These are phyloP conservation scores for Aspergillus phoenicis DNA, from an alignment of 2,329 filamentous ascomycete genomes.

Conservation along the genomic window DNA sequence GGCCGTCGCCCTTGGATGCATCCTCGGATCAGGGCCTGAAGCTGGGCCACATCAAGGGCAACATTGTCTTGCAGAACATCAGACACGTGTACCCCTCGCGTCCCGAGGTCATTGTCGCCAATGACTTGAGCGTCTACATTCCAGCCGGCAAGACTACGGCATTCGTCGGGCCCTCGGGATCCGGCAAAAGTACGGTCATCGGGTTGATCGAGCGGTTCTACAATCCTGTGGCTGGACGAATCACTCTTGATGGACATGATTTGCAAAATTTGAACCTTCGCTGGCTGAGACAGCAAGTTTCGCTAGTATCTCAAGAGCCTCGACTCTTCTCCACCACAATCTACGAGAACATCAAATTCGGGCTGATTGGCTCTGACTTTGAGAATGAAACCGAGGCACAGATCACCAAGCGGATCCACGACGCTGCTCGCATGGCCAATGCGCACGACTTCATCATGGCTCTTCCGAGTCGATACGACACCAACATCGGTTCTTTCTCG, in stretches of 20 bases:
- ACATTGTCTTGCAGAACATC: constrained; percentile 47
- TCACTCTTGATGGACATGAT: constrained; percentile 71
- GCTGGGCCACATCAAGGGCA: constrained; percentile 30
- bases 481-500: constrained; percentile 18
- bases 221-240: constrained; percentile 53
- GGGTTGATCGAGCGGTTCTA: constrained; percentile 61
- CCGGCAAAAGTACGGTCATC: constrained; percentile 43
- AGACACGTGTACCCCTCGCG: constrained; percentile 52
- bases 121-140: constrained; percentile 47
- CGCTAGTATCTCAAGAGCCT: constrained; percentile 83
- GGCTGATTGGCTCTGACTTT: constrained; percentile 64
- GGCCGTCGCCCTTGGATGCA: constrained; percentile 43
- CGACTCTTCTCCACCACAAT: constrained; percentile 82
- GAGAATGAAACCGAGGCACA: constrained; percentile 64
- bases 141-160: constrained; percentile 57
- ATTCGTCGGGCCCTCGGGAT: constrained; percentile 60
- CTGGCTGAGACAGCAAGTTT: constrained; percentile 62
- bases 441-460: constrained; percentile 78
- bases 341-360: constrained; percentile 71
- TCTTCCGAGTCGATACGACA: constrained; percentile 63
- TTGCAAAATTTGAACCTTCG: constrained; percentile 70
- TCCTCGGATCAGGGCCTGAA: constrained; percentile 28
- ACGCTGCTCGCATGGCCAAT: constrained; percentile 44
- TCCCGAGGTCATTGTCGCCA: constrained; percentile 46
- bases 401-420: constrained; percentile 17